Base-by-base conservation (phyloP, 2,329 filamentous ascomycete species). In the Fusarium brachygibbosum region DNA sequence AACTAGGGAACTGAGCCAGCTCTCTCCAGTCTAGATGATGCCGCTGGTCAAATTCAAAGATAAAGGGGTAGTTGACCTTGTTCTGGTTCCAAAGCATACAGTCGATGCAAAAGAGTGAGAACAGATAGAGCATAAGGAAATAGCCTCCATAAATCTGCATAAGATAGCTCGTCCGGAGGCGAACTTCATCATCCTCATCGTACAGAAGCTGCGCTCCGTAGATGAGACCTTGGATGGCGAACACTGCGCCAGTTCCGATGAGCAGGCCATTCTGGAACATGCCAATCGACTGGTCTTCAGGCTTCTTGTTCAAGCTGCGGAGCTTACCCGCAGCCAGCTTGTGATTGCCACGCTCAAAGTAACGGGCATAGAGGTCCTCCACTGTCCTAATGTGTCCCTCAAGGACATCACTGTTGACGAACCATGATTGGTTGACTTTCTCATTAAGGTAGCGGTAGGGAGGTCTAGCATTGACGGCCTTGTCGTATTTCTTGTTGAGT, bases 401-500 rank as follows among this genome's bases (percentile, higher is more conserved):
- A 1, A 97, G 82, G 4, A 93, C 85, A 61, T 97, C 92, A 77
- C 94, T 97, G 76, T 93, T 91, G 40, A 98, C 95, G 75, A 99
- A 99, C 86, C 93, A 93, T 2, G 94, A 88, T 68, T 91, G 90
- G 81, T 93, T 95, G 73, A 99, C 94, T 76, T 95, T 95, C 72
- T 98, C 94, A 32, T 90, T 91, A 87, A 98, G 92, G 79, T 95
- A 98, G 29, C 91, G 88, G 76, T 92, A 87, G 0, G 91, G 87
- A 0, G 93, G 93, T 13, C 91, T 87, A 40, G 93, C 91, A 72
- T 94, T 88, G 58, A 94, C 89, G 3, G 91, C 89, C 81, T 98
- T 99, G 84, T 98, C 94, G 77, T 97, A 98, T 80, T 99, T 99
- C 79, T 99, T 99, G 81, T 97, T 98, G 76, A 99, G 93, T 79